Evolutionary conservation across 1,284 basidiomycete genomes (phyloP).

Genomic region (Inonotus obliquus): DNA sequence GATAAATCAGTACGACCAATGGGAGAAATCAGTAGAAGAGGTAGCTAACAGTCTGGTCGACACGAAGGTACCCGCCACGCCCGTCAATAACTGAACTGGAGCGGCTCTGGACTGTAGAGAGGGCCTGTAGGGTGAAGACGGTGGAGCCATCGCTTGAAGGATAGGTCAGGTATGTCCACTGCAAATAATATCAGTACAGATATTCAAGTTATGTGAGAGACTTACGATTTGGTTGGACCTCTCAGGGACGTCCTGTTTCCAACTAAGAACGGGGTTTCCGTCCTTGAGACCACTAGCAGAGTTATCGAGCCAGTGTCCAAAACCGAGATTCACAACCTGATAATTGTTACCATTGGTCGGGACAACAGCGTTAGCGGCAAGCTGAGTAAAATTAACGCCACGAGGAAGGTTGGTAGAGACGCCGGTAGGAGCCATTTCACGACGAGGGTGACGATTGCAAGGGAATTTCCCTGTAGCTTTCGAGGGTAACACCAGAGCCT

Average conservation of each 20-base stretch:
- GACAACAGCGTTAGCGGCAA: slow-evolving; percentile 5
- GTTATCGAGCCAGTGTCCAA: slow-evolving; percentile 13
- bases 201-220: background rate
- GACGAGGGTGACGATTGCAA: background rate
- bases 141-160: slow-evolving; percentile 10
- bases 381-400: slow-evolving; percentile 2
- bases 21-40: background rate
- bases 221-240: slow-evolving; percentile 5
- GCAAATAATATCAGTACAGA: background rate
- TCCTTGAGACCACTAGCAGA: background rate
- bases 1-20: background rate
- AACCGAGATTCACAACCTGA: slow-evolving; percentile 8
- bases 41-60: slow-evolving; percentile 2
- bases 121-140: slow-evolving; percentile 12
- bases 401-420: background rate
- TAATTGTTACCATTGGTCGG: slow-evolving; percentile 12
- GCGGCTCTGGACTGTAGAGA: background rate
- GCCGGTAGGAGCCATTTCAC: background rate
- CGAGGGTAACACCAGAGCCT: background rate
- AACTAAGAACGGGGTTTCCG: slow-evolving; percentile 12
- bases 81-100: background rate
- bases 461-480: background rate
- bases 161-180: slow-evolving; percentile 16
- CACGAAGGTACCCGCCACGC: slow-evolving; percentile 11
- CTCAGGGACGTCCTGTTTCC: background rate